phyloP scores from a whole-genome alignment of 345 rosid genomes.

The Pseudoturritis turrita region DNA sequence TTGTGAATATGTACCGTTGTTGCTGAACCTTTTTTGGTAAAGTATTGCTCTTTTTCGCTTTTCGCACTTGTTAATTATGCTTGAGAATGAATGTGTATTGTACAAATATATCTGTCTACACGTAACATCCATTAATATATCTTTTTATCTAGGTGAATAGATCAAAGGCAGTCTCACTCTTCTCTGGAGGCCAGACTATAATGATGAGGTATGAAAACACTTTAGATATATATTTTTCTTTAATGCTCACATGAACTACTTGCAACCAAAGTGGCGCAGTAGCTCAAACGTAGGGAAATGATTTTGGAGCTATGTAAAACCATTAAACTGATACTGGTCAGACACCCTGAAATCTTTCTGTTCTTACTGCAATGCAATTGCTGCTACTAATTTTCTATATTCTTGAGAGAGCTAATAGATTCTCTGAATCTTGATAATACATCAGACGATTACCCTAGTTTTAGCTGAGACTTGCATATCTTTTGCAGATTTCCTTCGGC shows the following conservation, averaged over 20 bases:
- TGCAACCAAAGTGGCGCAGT: not conserved
- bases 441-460: not conserved
- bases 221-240: not conserved
- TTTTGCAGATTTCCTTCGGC: conserved; percentile 55
- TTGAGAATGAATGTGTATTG: not conserved
- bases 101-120: not conserved
- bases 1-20: not conserved
- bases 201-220: not conserved
- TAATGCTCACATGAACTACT: not conserved
- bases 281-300: not conserved
- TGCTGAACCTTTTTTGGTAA: not conserved
- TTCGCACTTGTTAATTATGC: not conserved
- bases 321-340: not conserved
- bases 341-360: not conserved
- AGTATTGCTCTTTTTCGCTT: not conserved
- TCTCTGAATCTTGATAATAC: not conserved
- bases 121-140: not conserved
- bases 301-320: not conserved
- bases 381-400: not conserved
- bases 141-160: conserved; percentile 2
- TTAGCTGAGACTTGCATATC: not conserved
- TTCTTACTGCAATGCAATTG: not conserved
- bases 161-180: not conserved
- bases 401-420: not conserved
- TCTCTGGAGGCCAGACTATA: conserved; percentile 1